These are phyloP conservation scores for Eremomyces bilateralis DNA, from an alignment of 495 filamentous ascomycete genomes.

Conservation along the genomic window DNA sequence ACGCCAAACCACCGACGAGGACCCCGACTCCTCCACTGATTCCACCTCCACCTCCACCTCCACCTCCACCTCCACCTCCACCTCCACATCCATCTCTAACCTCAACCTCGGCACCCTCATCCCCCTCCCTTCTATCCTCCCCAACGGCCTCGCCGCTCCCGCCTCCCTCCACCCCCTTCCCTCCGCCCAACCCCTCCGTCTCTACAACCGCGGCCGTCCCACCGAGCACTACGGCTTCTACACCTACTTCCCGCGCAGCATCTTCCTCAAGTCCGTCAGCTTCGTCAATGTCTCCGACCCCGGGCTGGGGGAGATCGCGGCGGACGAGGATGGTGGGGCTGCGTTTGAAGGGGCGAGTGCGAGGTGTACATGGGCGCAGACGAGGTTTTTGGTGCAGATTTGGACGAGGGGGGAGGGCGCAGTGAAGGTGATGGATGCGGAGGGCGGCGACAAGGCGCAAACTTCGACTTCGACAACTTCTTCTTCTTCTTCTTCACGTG, in stretches of 20 bases:
- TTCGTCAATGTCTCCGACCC: constrained; percentile 13
- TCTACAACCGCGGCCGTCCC: constrained; percentile 60
- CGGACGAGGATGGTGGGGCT: constrained; percentile 45
- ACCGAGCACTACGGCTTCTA: constrained; percentile 91
- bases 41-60: constrained; percentile 3
- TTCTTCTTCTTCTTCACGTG: constrained; percentile 4
- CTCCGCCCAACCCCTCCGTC: constrained; percentile 52
- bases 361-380: constrained; percentile 61
- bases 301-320: constrained; percentile 17
- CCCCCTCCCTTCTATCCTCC: constrained; percentile 34
- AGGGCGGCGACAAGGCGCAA: background rate
- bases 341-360: constrained; percentile 34
- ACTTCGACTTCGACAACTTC: constrained; percentile 6
- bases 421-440: constrained; percentile 1
- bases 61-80: background rate
- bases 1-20: background rate
- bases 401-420: constrained; percentile 37
- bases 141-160: constrained; percentile 48
- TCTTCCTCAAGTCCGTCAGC: constrained; percentile 42
- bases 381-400: constrained; percentile 72
- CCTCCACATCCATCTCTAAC: constrained; percentile 13
- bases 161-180: constrained; percentile 48
- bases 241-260: constrained; percentile 72
- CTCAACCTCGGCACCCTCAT: constrained; percentile 31
- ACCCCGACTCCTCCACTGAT: background rate